Base-by-base conservation (phyloP, 2,329 filamentous ascomycete genomes). In the Pestalotiopsis sp. region DNA sequence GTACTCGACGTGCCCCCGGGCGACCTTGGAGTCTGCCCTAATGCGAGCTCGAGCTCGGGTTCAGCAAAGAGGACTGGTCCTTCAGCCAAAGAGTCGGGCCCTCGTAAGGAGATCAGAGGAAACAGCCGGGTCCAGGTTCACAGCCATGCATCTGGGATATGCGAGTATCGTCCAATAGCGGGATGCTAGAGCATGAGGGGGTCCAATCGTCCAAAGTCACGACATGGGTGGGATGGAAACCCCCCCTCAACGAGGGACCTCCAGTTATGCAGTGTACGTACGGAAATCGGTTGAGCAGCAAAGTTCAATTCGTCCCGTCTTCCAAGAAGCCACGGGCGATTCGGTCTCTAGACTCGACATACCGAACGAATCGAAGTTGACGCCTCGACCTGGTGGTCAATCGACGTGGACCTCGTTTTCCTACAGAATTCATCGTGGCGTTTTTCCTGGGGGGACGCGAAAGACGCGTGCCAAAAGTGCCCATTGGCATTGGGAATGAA, bases 111-210 rank as follows among this genome's bases (percentile, higher is more conserved):
- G 9, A 10, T 35, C 30, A 35, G 62, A 65, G 62, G 14, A 38
- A 56, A 38, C 62, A 44, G 62, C 62, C 56, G 62, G 62, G 62
- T 65, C 62, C 22, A 65, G 62, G 62, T 44, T 65, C 17, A 56
- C 62, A 14, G 62, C 24, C 24, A 22, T 61, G 58, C 58, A 61
- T 61, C 26, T 20, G 24, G 17, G 35, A 35, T 35, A 61, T 38
- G 26, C n/a, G 35, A 35, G 58, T 30, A 40, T n/a, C 24, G 20
- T 39, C 58, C 58, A 61, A 61, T 61, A 39, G 58, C 58, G 58
- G 58, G 13, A 35, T 35, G 58, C n/a, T 35, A 35, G 24, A n/a
- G 14, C 7, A 9, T 38, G 58, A 39, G 58, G 58, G 58, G 56
- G 26, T 13, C 24, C 26, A 35, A 20, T 9, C 58, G 17, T 39